Evolutionary conservation across 306 rosid species (phyloP).

Genomic region (Cucurbita maxima): DNA sequence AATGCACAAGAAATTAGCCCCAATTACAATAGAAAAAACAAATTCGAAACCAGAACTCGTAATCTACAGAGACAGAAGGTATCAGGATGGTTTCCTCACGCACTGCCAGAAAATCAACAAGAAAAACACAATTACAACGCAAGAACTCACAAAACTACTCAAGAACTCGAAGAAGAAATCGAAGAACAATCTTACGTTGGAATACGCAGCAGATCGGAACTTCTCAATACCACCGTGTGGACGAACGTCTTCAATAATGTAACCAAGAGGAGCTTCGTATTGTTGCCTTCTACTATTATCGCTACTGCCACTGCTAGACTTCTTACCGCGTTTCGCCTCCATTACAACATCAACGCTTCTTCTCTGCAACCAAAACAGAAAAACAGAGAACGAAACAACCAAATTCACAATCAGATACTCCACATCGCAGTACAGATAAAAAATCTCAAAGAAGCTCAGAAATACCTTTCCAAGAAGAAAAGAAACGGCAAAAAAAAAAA

Average conservation of each 20-base stretch:
- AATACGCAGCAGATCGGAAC: slow-evolving; percentile 51
- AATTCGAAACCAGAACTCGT: not conserved
- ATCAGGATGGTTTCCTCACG: slow-evolving; percentile 46
- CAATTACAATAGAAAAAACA: not conserved
- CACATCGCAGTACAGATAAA: not conserved
- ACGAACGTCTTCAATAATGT: slow-evolving; percentile 55
- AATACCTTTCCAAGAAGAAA: not conserved
- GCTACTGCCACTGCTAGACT: slow-evolving; percentile 25
- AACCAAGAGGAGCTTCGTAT: slow-evolving; percentile 53
- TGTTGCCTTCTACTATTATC: slow-evolving; percentile 12
- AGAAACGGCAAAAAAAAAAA: not conserved
- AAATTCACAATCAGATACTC: not conserved
- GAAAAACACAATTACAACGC: not conserved
- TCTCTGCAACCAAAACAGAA: slow-evolving; percentile 7
- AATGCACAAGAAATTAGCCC: not conserved
- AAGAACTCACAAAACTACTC: not conserved
- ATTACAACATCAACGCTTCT: slow-evolving; percentile 41
- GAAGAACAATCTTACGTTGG: slow-evolving; percentile 29
- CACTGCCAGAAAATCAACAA: slow-evolving; percentile 19
- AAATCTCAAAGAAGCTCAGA: not conserved
- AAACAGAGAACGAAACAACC: not conserved
- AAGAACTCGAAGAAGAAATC: not conserved
- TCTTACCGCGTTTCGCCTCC: slow-evolving; percentile 39
- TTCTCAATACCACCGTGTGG: slow-evolving; percentile 54
- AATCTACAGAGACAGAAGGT: slow-evolving; percentile 7